Evolutionary conservation across 176 grass and related monocot genomes (phyloP), one percentile per base, ranked within the genome.

Genomic region (Bothriochloa decipiens): DNA sequence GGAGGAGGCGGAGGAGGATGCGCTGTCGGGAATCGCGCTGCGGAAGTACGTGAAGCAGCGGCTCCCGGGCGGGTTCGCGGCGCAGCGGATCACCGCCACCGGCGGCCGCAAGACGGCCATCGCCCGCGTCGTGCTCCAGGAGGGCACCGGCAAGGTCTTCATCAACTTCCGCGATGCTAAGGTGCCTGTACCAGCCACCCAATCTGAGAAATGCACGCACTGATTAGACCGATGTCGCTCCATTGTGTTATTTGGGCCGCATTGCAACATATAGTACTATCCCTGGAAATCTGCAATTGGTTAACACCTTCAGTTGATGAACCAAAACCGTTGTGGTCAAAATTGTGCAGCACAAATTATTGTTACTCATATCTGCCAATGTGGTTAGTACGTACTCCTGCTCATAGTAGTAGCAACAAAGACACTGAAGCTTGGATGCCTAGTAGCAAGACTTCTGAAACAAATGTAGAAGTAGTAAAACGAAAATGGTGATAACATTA

Each of bases 121-220:
- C 74, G 93, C 96, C 49, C 90, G 93, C 80, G 96, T 99, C 71
- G 96, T 92, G 32, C 90, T 99, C 60, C 93, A 93, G 86, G 96
- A 98, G 83, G 96, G 96, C 23, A 90, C 90, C 18, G 96, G 96
- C 5, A 96, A 80, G 90, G 82, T 96, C 77, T 90, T 99, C 80
- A 93, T 99, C 88, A 99, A 99, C 81, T 99, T 91, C 74, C 91
- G 96, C 4, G 96, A 94, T 11, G 93, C 90, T 8, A 96, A 94
- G 93, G 93, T 99, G 53, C 27, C 71, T 61, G 3, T 26, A 41
- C 4, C 33, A 35, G 33, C 33, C 3, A 35, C 33, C 4, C 33
- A 0, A 50, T 57, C 64, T 14, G 11, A 73, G 16, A 16, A 82
- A 72, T 67, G 35, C 43, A 7, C 35, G 0, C 12, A 22, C 20